Percentiles rank a stretch among this genome's conserved stretches.
These are phyloP conservation scores for Ustilago loliicola DNA, from an alignment of 1,284 basidiomycete genomes.

Conservation along the genomic window DNA sequence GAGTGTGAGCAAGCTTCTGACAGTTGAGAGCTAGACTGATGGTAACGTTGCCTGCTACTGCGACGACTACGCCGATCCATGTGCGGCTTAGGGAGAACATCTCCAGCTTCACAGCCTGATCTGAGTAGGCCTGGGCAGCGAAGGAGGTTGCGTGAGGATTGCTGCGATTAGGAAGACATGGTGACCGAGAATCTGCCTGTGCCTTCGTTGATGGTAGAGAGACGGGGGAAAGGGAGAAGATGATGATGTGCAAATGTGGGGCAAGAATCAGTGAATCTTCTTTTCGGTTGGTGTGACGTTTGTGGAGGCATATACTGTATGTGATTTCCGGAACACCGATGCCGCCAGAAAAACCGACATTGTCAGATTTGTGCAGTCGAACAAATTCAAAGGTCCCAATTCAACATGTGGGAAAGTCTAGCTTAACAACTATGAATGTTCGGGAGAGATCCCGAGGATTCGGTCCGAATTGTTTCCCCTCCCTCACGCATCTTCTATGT, in stretches of 20 bases:
- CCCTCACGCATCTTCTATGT: too few relatives aligned
- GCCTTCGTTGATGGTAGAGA: not conserved
- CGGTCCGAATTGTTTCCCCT: not conserved
- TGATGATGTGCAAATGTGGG: not conserved
- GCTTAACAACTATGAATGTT: not conserved
- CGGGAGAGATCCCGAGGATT: not conserved
- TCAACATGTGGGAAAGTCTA: too few relatives aligned
- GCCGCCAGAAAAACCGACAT: not conserved
- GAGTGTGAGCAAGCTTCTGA: slow-evolving; percentile 89
- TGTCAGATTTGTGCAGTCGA: too few relatives aligned
- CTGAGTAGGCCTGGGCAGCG: not conserved
- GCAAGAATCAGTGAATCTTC: not conserved
- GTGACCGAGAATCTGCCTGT: not conserved
- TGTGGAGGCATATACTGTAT: not conserved
- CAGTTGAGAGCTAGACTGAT: slow-evolving; percentile 83
- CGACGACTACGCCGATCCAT: slow-evolving; percentile 83
- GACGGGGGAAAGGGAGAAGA: not conserved
- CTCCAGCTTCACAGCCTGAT: not conserved
- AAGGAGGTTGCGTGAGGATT: not conserved
- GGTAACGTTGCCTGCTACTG: slow-evolving; percentile 86
- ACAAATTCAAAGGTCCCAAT: too few relatives aligned
- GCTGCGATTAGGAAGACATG: not conserved
- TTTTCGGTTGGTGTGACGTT: not conserved
- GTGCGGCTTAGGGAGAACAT: slow-evolving; percentile 35
- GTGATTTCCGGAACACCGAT: not conserved